Base-by-base conservation (phyloP, 1,284 basidiomycete species). In the Rhodotorula sp. region DNA sequence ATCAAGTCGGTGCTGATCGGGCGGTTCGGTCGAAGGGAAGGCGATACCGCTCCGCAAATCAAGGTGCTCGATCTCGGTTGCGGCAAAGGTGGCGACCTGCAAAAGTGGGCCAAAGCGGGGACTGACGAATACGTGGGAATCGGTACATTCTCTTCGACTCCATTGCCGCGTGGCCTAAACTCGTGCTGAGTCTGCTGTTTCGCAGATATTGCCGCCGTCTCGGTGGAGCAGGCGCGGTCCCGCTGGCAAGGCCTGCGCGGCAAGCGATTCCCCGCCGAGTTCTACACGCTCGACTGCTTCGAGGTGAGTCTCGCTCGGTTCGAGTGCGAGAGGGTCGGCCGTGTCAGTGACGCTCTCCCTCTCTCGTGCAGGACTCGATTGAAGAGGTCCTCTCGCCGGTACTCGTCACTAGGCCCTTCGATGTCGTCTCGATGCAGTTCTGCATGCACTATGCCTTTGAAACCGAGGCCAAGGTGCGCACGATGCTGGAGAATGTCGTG, bases 381-480 rank as follows among this genome's bases (percentile, higher is more conserved):
- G 84, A 85, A 15, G 86, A 87, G 59, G 87, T 85, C 24, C 85
- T 97, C n/a, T 37, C 61, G 4, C 84, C 90, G 0, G 84, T 33
- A 81, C 84, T 22, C 74, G 42, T 44, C 18, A 7, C 81, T 24
- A 80, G 75, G 45, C 88, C 87, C 18, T 97, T 97, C 79, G 95
- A 98, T 80, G 92, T 92, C 62, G 93, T 99, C 29, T 91, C 92
- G 3, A 90, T 98, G 89, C 96, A 99, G 80, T 99, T 99, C 81
- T 99, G 95, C 82, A 96, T 99, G 92, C 96, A 99, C 81, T 99
- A 99, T 79, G 96, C 95, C 14, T 99, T 98, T 80, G 94, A 98
- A 80, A 89, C 86, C 53, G 86, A 88, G 44, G 83, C 86, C 64
- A 97, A 96, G 80, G 92, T 89, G 37, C 85, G 92, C 48, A 88